A percentile compares a stretch with the other conserved stretches of the same genome.
phyloP scores from a whole-genome alignment of 805 yeast species.

The Grigorovia humatica region DNA sequence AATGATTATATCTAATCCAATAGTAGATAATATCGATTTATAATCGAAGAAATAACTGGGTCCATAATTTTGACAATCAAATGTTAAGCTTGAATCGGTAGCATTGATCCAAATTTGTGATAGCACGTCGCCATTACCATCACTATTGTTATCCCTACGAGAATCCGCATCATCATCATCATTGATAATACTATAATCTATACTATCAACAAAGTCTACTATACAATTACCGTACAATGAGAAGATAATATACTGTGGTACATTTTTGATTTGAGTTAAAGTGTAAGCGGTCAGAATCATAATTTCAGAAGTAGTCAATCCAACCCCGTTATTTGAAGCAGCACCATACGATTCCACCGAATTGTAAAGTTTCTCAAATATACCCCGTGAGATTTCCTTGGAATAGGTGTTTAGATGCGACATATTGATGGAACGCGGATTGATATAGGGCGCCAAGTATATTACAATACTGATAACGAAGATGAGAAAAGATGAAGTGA shows the following conservation, averaged over 20 bases:
- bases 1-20: conserved; percentile 22
- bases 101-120: background rate
- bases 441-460: conserved; percentile 13
- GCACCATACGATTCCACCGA: conserved; percentile 17
- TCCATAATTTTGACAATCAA: conserved; percentile 11
- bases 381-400: conserved; percentile 19
- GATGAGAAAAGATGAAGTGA: conserved; percentile 14
- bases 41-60: conserved; percentile 21
- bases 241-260: conserved; percentile 21
- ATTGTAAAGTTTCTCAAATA: conserved; percentile 15
- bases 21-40: conserved; percentile 14
- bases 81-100: conserved; percentile 8
- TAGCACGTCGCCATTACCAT: background rate
- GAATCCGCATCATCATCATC: too few species aligned
- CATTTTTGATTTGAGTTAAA: conserved; percentile 13
- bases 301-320: conserved; percentile 25
- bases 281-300: conserved; percentile 21
- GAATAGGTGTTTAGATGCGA: conserved; percentile 18
- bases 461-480: conserved; percentile 14
- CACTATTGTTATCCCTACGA: background rate
- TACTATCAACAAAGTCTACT: conserved; percentile 7
- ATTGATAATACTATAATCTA: background rate
- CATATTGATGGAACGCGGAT: conserved; percentile 16
- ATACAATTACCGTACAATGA: conserved; percentile 21
- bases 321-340: conserved; percentile 21